Evolutionary conservation across 2,329 filamentous ascomycete species (phyloP), one percentile per base, ranked within the genome.

Genomic region (Cladophialophora exuberans): DNA sequence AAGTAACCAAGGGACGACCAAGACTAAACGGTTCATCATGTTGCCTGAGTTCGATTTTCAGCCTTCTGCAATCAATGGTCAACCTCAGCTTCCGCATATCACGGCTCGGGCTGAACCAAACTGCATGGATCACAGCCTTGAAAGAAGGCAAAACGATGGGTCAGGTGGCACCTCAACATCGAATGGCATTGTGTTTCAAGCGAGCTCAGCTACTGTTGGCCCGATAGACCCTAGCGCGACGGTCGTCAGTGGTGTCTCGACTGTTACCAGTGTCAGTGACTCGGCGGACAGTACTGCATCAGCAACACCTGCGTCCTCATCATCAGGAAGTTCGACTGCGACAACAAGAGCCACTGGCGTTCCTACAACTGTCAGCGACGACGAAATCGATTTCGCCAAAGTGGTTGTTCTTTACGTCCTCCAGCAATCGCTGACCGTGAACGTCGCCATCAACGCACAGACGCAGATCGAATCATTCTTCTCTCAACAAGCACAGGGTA

Each of bases 151-250:
- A 18, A 64, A 63, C 9, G 47, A 38, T 26, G 36, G 25, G 5
- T 39, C 18, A 30, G 38, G 28, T 17, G 46, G 46, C 4, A 49
- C 46, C 17, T 28, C 33, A 13, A 73, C 70, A 15, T 57, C 65
- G 26, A 69, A 74, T 50, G 69, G 71, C 11, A 75, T 74, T 47
- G 49, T 75, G 45, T 72, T 69, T 48, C 71, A 72, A 18, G 54
- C 51, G 15, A 53, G 54, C 13, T 56, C 58, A 4, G 30, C 55
- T 4, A 58, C 52, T 26, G 28, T 50, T n/a, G 48, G 55, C 5
- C 26, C 48, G 6, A 38, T 41, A 13, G 47, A 33, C n/a, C 26
- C 55, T n/a, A 53, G n/a, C 15, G 28, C 39, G 28, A 25, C 60
- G 13, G 52, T 50, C 10, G 53, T 30, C 1, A 52, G 48, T 17